Base-by-base conservation (phyloP, 352 stramenopile genomes). In the Elongisporangium prolatum region DNA sequence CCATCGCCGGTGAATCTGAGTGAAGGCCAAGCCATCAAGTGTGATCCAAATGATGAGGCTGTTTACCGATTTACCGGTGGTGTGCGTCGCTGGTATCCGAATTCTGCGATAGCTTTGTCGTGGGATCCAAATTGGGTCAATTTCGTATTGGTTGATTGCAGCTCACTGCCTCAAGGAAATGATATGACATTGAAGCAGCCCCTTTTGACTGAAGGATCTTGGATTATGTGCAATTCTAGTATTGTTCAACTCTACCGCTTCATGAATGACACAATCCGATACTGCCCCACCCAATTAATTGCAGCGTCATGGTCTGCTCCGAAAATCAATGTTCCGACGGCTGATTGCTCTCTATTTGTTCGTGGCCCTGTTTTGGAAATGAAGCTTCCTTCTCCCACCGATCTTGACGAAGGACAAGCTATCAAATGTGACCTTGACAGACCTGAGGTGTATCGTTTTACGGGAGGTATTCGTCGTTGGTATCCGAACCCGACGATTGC, bases 1-100 rank as follows among this genome's bases (percentile, higher is more conserved):
- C 66, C 59, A 24, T 54, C 49, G 13, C 66, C 66, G 14, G 54
- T 53, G 9, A 55, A 38, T 8, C 55, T 67, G 18, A 17, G 44
- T 0, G 68, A 75, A 0, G 60, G 68, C 11, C 60, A 70, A 25
- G 52, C 64, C 7, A 67, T 72, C 54, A 71, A 67, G 52, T 75
- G 68, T 48, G 51, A 67, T 28, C 17, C 57, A 22, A 52, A 13
- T 1, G 17, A 60, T 0, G 10, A 21, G 1, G 56, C 54, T 2
- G 49, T 75, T 0, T 75, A 59, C 56, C 56, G 68, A 10, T 64
- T 65, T 25, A 56, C 20, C 3, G 53, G 52, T 9, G 64, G 64
- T 20, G 16, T 57, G 50, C 68, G 50, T n/a, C 63, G 64, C 28
- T 63, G 50, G 57, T 75, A 75, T 49, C 64, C 68, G 18, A 65